phyloP scores from a whole-genome alignment of 192 early-diverging fungal species.

The Phlyctochytrium arcticum region DNA sequence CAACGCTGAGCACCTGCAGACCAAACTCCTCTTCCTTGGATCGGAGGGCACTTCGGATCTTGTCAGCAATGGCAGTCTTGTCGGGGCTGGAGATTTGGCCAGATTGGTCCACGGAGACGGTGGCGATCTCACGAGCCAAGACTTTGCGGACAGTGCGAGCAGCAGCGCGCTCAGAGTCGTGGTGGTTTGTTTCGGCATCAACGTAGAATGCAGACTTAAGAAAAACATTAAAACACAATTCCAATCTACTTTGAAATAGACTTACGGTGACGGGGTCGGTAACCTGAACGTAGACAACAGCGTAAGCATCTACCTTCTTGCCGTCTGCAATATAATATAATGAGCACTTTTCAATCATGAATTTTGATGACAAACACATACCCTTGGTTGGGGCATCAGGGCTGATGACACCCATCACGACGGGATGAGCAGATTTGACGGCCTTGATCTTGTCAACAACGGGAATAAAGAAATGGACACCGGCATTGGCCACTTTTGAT shows the following conservation, averaged over 20 bases:
- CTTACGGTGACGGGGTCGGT: constrained; percentile 40
- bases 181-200: constrained; percentile 46
- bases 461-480: constrained; percentile 42
- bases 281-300: constrained; percentile 45
- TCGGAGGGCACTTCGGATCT: constrained; percentile 36
- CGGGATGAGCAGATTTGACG: constrained; percentile 40
- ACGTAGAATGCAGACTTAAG: constrained; percentile 44
- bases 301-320: constrained; percentile 46
- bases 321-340: constrained; percentile 29
- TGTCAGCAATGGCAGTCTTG: constrained; percentile 32
- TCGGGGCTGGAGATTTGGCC: constrained; percentile 28
- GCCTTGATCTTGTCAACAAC: constrained; percentile 41
- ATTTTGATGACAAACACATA: not conserved
- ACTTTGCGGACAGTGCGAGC: constrained; percentile 41
- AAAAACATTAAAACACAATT: constrained; percentile 3
- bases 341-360: not conserved
- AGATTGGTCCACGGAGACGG: constrained; percentile 16
- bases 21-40: constrained; percentile 36
- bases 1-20: constrained; percentile 38
- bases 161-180: constrained; percentile 51
- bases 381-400: constrained; percentile 33
- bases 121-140: constrained; percentile 39
- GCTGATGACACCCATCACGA: constrained; percentile 42
- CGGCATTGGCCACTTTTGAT: constrained; percentile 21
- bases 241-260: not conserved